phyloP scores from a whole-genome alignment of 139 green algal species.

The Penium margaritaceum region DNA sequence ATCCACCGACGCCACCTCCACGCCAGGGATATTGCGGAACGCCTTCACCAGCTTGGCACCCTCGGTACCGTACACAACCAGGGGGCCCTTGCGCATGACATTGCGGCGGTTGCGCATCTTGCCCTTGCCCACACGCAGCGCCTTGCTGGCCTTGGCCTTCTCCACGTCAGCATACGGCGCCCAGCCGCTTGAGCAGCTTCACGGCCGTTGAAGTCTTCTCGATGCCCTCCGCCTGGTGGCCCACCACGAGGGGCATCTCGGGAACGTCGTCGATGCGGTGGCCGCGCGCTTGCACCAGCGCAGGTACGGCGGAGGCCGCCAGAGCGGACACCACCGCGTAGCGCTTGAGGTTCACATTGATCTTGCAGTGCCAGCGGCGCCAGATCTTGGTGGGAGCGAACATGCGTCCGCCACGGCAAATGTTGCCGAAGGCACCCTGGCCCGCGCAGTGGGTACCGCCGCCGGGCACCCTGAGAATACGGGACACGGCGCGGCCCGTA shows the following conservation, averaged over 20 bases:
- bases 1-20: slow-evolving; percentile 80
- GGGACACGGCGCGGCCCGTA: slow-evolving; percentile 94
- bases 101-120: slow-evolving; percentile 98
- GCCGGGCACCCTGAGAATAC: slow-evolving; percentile 97
- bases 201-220: slow-evolving; percentile 87
- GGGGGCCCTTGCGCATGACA: slow-evolving; percentile 79
- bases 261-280: slow-evolving; percentile 85
- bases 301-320: slow-evolving; percentile 84
- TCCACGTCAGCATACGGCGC: slow-evolving; percentile 76
- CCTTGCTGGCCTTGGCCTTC: slow-evolving; percentile 77
- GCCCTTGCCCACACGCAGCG: slow-evolving; percentile 82
- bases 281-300: slow-evolving; percentile 90
- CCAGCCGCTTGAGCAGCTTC: slow-evolving; percentile 77
- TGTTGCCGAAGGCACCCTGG: slow-evolving; percentile 99
- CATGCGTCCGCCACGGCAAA: slow-evolving; percentile 97
- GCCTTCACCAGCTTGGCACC: slow-evolving; percentile 66
- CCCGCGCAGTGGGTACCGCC: slow-evolving; percentile 90
- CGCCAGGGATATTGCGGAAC: slow-evolving; percentile 85
- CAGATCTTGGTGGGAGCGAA: slow-evolving; percentile 94
- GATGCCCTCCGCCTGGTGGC: slow-evolving; percentile 71
- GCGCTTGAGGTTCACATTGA: no score
- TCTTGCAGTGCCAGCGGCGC: slow-evolving; percentile 94
- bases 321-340: slow-evolving; percentile 89
- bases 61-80: slow-evolving; percentile 85
- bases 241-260: slow-evolving; percentile 92